A percentile compares a stretch with the other conserved stretches of the same genome.
These are phyloP conservation scores for Cydonia oblonga DNA, from an alignment of 331 rosid genomes.

Conservation along the genomic window DNA sequence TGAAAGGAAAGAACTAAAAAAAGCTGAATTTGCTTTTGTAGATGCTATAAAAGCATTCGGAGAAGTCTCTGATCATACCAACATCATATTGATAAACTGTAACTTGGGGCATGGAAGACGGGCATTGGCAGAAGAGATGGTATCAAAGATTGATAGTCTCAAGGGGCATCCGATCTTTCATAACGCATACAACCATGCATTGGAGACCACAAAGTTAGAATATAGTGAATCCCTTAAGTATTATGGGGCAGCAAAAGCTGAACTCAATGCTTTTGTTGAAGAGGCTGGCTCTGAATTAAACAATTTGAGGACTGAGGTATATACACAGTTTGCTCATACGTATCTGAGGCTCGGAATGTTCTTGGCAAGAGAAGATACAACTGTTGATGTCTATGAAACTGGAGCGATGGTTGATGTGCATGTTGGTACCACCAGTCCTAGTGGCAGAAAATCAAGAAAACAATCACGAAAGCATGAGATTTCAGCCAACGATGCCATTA, in stretches of 20 bases:
- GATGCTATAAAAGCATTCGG: slow-evolving; percentile 85
- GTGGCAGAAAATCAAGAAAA: slow-evolving; percentile 38
- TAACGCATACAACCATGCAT: slow-evolving; percentile 51
- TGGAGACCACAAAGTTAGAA: slow-evolving; percentile 72
- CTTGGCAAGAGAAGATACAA: slow-evolving; percentile 69
- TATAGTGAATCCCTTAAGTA: slow-evolving; percentile 72
- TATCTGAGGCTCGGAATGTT: slow-evolving; percentile 94
- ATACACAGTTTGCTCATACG: slow-evolving; percentile 78
- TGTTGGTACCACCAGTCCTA: slow-evolving; percentile 18
- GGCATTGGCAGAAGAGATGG: slow-evolving; percentile 81
- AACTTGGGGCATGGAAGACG: slow-evolving; percentile 95
- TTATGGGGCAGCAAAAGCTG: slow-evolving; percentile 81
- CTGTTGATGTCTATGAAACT: slow-evolving; percentile 59
- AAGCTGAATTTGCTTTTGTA: slow-evolving; percentile 66
- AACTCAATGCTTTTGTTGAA: slow-evolving; percentile 40
- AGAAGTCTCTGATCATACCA: slow-evolving; percentile 83
- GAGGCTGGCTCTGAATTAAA: slow-evolving; percentile 29
- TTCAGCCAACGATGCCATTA: slow-evolving; percentile 86
- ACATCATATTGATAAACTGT: slow-evolving; percentile 76
- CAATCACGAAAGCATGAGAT: slow-evolving; percentile 62
- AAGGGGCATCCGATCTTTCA: slow-evolving; percentile 42
- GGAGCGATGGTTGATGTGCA: slow-evolving; percentile 34
- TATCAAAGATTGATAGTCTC: slow-evolving; percentile 52
- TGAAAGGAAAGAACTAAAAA: slow-evolving; percentile 51
- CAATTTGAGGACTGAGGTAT: slow-evolving; percentile 66